Evolutionary conservation across 306 rosid genomes (phyloP), one percentile per base, ranked within the genome.

Genomic region (Quercus dentata): DNA sequence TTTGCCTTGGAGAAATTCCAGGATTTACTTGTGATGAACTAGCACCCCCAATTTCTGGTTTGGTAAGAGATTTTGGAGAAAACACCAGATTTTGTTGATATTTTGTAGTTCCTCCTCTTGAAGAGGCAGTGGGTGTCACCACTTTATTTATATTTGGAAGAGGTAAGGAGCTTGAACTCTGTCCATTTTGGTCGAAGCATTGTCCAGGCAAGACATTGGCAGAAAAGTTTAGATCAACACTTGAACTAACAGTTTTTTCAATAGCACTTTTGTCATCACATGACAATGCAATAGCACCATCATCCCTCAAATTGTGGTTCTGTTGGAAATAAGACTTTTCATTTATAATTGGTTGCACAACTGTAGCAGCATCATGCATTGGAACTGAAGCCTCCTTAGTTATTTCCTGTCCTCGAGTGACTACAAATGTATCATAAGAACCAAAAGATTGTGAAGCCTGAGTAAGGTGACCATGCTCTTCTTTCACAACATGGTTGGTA

Each of bases 401-500:
- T 78, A 76, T 73, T 65, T 77, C 85, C 76, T 76, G 93, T 62
- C 85, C 87, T 62, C 77, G 64, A 63, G 90, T 46, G 58, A 85
- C 82, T 79, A 81, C 61, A 84, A 84, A 73, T 5, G 81, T 38
- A 74, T 84, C 83, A 55, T 35, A 35, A 9, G 72, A 35, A 68
- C 78, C 85, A 30, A 77, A 86, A 55, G 87, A 71, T 56, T 82
- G 82, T 79, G 86, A 73, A 58, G 85, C 91, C 54, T 10, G 90
- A 78, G 78, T 80, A 57, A 69, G 76, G 68, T 63, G 88, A 79
- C 71, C 81, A 76, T 76, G 81, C 56, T 91, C 88, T 69, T 85
- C 90, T 84, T 91, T 91, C 76, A 78, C 82, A 65, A 76, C 75
- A 75, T 52, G 78, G 75, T 86, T 84, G 64, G 93, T 86, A 54